These are phyloP conservation scores for Epichloe gansuensis DNA, from an alignment of 2,329 filamentous ascomycete species.

Conservation along the genomic window DNA sequence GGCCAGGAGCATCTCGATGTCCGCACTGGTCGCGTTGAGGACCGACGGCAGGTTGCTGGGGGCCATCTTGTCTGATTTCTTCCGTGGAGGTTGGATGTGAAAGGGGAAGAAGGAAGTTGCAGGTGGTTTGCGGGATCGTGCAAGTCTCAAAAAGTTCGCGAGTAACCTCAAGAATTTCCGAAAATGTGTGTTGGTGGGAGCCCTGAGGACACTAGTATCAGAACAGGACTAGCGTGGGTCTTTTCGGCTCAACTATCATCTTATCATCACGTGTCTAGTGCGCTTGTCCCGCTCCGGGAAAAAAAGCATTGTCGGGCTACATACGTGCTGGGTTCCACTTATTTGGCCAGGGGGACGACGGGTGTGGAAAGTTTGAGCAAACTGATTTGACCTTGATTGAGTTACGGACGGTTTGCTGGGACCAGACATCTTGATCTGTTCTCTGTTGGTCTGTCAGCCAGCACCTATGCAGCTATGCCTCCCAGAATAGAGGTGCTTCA, in stretches of 20 bases:
- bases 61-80: slow-evolving; percentile 66
- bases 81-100: slow-evolving; percentile 19
- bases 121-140: slow-evolving; percentile 11
- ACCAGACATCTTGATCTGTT: neutral
- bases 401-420: neutral
- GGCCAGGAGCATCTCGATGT: slow-evolving; percentile 98
- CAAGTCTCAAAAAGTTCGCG: slow-evolving; percentile 30
- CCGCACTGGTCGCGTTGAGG: slow-evolving; percentile 95
- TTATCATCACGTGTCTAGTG: slow-evolving; percentile 18
- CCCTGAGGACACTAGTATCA: slow-evolving; percentile 20
- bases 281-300: slow-evolving; percentile 13
- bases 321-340: neutral
- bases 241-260: neutral
- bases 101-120: slow-evolving; percentile 17
- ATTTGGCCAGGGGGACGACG: neutral
- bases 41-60: slow-evolving; percentile 84
- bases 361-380: slow-evolving; percentile 23
- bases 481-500: slow-evolving; percentile 51
- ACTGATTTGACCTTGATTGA: too few relatives aligned
- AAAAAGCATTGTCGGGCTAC: neutral
- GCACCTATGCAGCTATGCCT: slow-evolving; percentile 41
- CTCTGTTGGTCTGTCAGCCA: neutral
- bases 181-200: slow-evolving; percentile 28
- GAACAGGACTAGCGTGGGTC: slow-evolving; percentile 11
- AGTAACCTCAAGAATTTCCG: slow-evolving; percentile 20